Base-by-base conservation (phyloP, 495 filamentous ascomycete genomes). In the Penicillium chermesinum region DNA sequence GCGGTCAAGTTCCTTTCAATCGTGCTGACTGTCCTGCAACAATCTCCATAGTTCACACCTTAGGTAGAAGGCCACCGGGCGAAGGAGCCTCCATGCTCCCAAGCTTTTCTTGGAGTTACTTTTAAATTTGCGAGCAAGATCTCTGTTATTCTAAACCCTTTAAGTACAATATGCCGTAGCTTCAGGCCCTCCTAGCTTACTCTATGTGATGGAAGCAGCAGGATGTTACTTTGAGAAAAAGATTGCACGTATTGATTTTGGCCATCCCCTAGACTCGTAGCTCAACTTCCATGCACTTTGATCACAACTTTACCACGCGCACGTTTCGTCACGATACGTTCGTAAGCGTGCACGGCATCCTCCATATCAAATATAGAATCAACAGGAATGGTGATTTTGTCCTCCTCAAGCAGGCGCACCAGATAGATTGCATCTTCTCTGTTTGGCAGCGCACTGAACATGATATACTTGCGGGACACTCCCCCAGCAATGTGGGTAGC, bases 331-430 rank as follows among this genome's bases (percentile, higher is more conserved):
- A 51, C 56, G 8, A 69, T 49, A 40, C 57, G 61, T 48, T 69
- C 60, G 33, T 57, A 71, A 8, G 59, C 69, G 44, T 58, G 7
- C 0, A 53, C 18, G 2, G 50, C 70, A 22, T 58, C 62, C 52
- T 69, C 61, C 59, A 74, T 65, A 8, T 43, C 16, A 41, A 54
- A 73, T 14, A 66, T 62, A 7, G 62, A 67, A 37, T 74, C 71
- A 9, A 72, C 58, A 34, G 54, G 38, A 10, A 65, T 51, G 36
- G 56, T 61, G 14, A 74, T 22, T 0, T 53, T 33, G 0, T 68
- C 68, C 8, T 60, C 52, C 18, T 61, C 53, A 0, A 67, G 40
- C 41, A 56, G 52, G 21, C 41, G 39, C 9, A 50, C 63, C 18
- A 62, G 46, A 32, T 70, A 49, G 41, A 53, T 41, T 1, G 62